Percentiles rank a stretch among this genome's conserved stretches.
Evolutionary conservation across 1,284 basidiomycete species (phyloP).

Genomic region (Schizophyllum amplum): DNA sequence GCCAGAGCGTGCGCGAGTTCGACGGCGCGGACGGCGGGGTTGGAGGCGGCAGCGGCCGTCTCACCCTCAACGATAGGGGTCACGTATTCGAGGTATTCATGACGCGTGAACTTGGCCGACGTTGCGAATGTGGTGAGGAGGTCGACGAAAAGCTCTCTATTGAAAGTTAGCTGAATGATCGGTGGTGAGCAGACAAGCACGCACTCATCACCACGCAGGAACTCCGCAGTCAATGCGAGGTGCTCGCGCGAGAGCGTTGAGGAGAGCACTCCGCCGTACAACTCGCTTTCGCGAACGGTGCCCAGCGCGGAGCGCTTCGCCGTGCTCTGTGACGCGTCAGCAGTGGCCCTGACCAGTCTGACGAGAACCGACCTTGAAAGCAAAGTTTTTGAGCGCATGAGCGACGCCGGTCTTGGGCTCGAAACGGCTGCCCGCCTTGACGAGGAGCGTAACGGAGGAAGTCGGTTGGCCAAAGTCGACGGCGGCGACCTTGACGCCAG

Average conservation of each 20-base stretch:
- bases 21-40: constrained; percentile 61
- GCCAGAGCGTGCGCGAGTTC: constrained; percentile 84
- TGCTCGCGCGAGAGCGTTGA: constrained; percentile 85
- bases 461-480: constrained; percentile 78
- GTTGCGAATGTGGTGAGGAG: constrained; percentile 79
- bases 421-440: constrained; percentile 87
- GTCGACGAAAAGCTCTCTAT: constrained; percentile 80
- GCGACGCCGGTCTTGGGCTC: constrained; percentile 84
- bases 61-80: constrained; percentile 70
- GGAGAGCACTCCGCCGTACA: constrained; percentile 91
- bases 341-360: constrained; percentile 1
- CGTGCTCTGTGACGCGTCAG: constrained; percentile 53
- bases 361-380: constrained; percentile 75
- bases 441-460: constrained; percentile 77
- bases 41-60: constrained; percentile 48
- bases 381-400: constrained; percentile 91
- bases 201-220: constrained; percentile 94
- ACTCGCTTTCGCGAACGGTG: constrained; percentile 87
- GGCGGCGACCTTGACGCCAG: constrained; percentile 80
- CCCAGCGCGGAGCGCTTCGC: constrained; percentile 82
- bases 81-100: constrained; percentile 86
- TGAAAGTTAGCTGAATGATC: constrained; percentile 1
- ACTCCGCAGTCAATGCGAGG: constrained; percentile 89
- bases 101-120: constrained; percentile 75
- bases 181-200: constrained; percentile 27